Evolutionary conservation across 2,329 filamentous ascomycete genomes (phyloP).

Genomic region (Apiospora marii): DNA sequence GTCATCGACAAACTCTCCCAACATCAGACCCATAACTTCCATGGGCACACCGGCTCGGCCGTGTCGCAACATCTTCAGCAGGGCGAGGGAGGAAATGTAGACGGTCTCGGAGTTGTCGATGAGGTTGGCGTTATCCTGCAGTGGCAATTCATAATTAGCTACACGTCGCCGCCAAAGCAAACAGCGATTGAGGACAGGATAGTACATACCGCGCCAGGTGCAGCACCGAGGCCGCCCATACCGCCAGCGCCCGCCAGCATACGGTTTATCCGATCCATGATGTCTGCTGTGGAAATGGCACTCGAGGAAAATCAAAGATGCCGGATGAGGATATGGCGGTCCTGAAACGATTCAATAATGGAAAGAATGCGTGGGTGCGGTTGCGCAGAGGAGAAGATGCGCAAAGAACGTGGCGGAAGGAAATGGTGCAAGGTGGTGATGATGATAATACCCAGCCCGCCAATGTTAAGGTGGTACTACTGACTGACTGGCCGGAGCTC

Average conservation of each 20-base stretch:
- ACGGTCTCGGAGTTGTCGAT: constrained; percentile 99
- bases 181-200: neutral
- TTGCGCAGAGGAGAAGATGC: neutral
- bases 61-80: constrained; percentile 98
- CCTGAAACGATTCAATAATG: neutral
- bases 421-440: neutral
- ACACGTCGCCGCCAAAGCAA: neutral
- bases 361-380: neutral
- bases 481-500: constrained; percentile 1
- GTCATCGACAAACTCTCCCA: constrained; percentile 98
- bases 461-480: neutral
- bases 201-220: constrained; percentile 66
- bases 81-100: constrained; percentile 96
- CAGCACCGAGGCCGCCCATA: constrained; percentile 69
- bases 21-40: constrained; percentile 99
- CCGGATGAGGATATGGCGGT: constrained; percentile 1
- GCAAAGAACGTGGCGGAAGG: constrained; percentile 4
- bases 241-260: constrained; percentile 79
- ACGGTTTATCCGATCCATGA: constrained; percentile 91
- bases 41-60: constrained; percentile 97
- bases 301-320: neutral
- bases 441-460: constrained; percentile 4
- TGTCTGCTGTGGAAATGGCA: constrained; percentile 33
- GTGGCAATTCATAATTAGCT: constrained; percentile 24
- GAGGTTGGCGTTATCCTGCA: constrained; percentile 84